These are phyloP conservation scores for peach (Prunus persica) DNA, from an alignment of 306 rosid genomes.

Conservation along the genomic window Prunus_persica_NCBIv2 NC_034013.1:16492001-16492500, in stretches of 20 bases:
- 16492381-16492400: constrained; percentile 76
- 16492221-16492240: background rate
- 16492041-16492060: background rate
- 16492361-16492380: constrained; percentile 57
- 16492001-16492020: background rate
- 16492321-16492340: constrained; percentile 58
- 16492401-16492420: constrained; percentile 28
- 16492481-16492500: constrained; percentile 1
- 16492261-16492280: background rate
- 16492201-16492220: background rate
- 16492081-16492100: background rate
- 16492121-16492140: background rate
- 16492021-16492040: background rate
- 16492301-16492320: constrained; percentile 5
- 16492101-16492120: background rate
- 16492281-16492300: background rate
- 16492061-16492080: background rate
- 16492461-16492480: constrained; percentile 11
- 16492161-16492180: background rate
- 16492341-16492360: constrained; percentile 41
- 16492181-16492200: background rate
- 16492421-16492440: constrained; percentile 13
- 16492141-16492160: background rate
- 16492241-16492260: background rate
- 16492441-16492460: constrained; percentile 9